phyloP scores from a whole-genome alignment of 2,329 filamentous ascomycete genomes.

The Magnaporthiopsis rhizophila region DNA sequence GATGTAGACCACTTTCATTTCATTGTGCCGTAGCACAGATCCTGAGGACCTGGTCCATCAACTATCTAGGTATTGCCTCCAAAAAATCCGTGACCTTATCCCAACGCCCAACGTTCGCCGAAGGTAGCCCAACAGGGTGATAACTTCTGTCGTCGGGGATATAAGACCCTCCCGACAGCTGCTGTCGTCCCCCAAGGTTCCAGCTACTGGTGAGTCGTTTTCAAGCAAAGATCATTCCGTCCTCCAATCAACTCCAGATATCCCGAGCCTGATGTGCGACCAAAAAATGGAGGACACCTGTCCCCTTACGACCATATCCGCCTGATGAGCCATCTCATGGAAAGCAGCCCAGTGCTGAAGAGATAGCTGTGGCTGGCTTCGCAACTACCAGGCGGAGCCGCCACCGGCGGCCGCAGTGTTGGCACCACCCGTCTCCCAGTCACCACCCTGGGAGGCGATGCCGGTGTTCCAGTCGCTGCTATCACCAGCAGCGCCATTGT shows the following conservation, averaged over 20 bases:
- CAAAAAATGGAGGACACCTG: not conserved
- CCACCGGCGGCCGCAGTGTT: not conserved
- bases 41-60: no score
- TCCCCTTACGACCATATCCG: not conserved
- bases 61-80: not conserved
- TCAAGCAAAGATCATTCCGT: not conserved
- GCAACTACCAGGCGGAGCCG: slow-evolving; percentile 1
- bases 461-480: slow-evolving; percentile 3
- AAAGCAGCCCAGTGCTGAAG: not conserved
- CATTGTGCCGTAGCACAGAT: not conserved
- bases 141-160: not conserved
- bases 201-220: not conserved
- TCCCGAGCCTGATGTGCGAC: not conserved
- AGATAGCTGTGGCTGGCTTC: not conserved
- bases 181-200: not conserved
- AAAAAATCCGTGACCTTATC: not conserved
- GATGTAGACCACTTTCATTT: not conserved
- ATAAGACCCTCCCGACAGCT: not conserved
- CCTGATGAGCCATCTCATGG: no score
- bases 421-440: not conserved
- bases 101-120: not conserved
- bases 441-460: not conserved
- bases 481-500: slow-evolving; percentile 4
- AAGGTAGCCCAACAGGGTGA: not conserved
- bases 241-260: not conserved